Percentiles rank a stretch among this genome's conserved stretches.
These are phyloP conservation scores for Quercus alba DNA, from an alignment of 306 rosid species.

Conservation along the genomic window DNA sequence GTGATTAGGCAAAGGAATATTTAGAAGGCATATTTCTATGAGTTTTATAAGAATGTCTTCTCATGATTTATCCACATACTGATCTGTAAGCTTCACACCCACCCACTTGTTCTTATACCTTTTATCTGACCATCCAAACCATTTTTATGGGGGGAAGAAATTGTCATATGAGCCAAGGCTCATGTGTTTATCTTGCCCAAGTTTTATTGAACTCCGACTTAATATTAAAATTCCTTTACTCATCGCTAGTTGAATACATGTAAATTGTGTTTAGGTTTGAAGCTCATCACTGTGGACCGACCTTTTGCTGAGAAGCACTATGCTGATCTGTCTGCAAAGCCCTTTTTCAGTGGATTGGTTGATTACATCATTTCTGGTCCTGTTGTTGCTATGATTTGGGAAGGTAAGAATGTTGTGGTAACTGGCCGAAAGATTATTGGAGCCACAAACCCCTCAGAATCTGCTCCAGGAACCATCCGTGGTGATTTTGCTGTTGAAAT, in stretches of 20 bases:
- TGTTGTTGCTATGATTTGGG: slow-evolving; percentile 98
- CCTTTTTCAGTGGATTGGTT: slow-evolving; percentile 80
- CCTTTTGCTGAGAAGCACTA: slow-evolving; percentile 90
- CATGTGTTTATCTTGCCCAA: no score
- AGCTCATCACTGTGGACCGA: slow-evolving; percentile 68
- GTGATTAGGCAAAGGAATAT: neutral
- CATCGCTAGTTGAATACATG: neutral
- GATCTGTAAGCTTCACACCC: no score
- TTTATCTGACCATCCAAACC: no score
- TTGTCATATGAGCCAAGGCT: no score
- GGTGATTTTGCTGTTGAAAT: slow-evolving; percentile 90
- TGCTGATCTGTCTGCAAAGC: slow-evolving; percentile 84
- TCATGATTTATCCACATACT: no score
- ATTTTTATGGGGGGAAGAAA: no score
- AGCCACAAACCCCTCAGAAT: slow-evolving; percentile 86
- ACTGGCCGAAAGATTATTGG: slow-evolving; percentile 91
- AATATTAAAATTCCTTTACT: neutral
- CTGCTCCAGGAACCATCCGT: slow-evolving; percentile 94
- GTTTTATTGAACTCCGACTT: neutral
- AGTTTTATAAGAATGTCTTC: neutral
- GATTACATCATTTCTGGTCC: slow-evolving; percentile 88
- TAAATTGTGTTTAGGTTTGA: slow-evolving; percentile 59
- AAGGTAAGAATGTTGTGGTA: slow-evolving; percentile 75
- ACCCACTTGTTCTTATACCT: no score
- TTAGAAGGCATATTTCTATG: neutral